Evolutionary conservation across 2,329 filamentous ascomycete genomes (phyloP), one percentile per base, ranked within the genome.

Genomic region (Fusarium austroafricanum): DNA sequence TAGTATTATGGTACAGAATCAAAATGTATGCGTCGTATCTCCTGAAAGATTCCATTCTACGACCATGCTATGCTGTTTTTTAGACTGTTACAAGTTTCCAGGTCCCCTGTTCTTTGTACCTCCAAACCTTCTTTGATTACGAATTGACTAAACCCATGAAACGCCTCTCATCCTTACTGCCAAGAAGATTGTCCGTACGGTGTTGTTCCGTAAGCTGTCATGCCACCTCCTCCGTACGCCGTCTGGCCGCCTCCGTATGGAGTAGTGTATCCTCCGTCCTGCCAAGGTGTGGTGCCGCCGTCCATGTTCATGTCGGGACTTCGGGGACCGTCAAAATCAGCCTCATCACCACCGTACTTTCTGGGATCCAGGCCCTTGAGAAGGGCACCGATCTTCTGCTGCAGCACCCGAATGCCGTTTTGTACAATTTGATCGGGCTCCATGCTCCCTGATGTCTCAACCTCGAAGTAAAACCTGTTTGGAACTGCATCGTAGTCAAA

Each of bases 401-500:
- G 96, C 56, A 99, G 83, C 28, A 93, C 91, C 67, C 91, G 89
- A 78, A 99, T 97, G 33, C 94, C 94, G 73, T 93, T 89, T 73
- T 94, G 90, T 51, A 99, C 89, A 72, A 98, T 96, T 65, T 89
- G 87, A 75, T 99, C 95, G 0, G 96, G 95, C 29, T 96, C 92
- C 63, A 98, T 88, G 73, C 90, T 92, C 35, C 96, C 96, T 37
- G 92, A 90, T 45, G 92, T 91, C 79, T 99, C 96, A 45, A 99
- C 91, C 75, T 97, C 94, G 75, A 95, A 92, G 83, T 97, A 99
- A 84, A 97, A 99, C 70, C 88, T 88, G 64, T 84, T 86, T 7
- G 96, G 95, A 21, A 91, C 87, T 11, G 94, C 95, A 73, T 97
- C 91, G 79, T 93, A 98, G 81, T 98, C 90, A 79, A 98, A 98